These are phyloP conservation scores for Debaryomyces robertsiae DNA, from an alignment of 1,139 yeast species.

Conservation along the genomic window DNA sequence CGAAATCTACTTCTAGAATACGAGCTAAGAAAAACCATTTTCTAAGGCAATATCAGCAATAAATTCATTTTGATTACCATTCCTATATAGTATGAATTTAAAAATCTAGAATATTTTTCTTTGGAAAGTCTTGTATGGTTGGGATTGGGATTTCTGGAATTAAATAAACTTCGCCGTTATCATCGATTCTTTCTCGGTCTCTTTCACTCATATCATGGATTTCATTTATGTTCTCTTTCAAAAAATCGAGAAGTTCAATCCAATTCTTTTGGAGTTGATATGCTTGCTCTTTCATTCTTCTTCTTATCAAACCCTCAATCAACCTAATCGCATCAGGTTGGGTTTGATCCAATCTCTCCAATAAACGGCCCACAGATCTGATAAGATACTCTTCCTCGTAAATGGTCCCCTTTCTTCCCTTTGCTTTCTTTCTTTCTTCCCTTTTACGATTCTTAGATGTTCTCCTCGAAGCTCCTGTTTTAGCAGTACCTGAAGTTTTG, in stretches of 20 bases:
- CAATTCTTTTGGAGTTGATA: conserved; percentile 74
- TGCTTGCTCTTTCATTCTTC: conserved; percentile 78
- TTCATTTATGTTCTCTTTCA: conserved; percentile 65
- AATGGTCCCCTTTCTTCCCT: conserved; percentile 96
- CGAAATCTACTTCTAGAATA: conserved; percentile 23
- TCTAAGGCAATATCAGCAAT: too few relatives aligned
- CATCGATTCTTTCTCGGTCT: conserved; percentile 87
- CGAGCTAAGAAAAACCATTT: conserved; percentile 15
- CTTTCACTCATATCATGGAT: conserved; percentile 79
- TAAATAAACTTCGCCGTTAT: conserved; percentile 78
- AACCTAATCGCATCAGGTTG: conserved; percentile 72
- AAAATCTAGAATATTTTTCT: conserved; percentile 57
- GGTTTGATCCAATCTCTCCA: conserved; percentile 78
- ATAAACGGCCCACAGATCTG: conserved; percentile 81
- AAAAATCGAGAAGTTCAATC: conserved; percentile 54
- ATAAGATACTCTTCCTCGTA: conserved; percentile 96
- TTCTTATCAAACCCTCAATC: conserved; percentile 75
- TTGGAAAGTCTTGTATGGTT: conserved; percentile 58
- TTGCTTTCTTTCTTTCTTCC: conserved; percentile 93
- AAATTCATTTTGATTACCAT: too few relatives aligned
- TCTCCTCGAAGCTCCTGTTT: conserved; percentile 91
- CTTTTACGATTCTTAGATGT: conserved; percentile 91
- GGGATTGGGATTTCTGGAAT: conserved; percentile 77
- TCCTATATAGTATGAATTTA: conserved; percentile 19
- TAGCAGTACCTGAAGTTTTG: conserved; percentile 92